Evolutionary conservation across 768 basidiomycete genomes (phyloP).

Genomic region (Psilocybe cubensis): DNA sequence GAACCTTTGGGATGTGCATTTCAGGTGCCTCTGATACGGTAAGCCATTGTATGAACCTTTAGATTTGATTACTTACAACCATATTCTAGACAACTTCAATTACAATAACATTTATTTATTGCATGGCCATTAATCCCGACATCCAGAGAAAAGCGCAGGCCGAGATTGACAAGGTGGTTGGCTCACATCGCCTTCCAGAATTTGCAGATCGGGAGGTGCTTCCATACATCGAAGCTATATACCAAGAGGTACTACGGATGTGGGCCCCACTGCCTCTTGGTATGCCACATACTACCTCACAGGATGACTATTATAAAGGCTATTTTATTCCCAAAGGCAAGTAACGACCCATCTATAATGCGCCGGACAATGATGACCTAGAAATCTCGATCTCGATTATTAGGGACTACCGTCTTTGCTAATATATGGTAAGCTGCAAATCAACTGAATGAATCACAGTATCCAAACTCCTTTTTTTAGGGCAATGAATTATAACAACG

Average conservation of each 20-base stretch:
- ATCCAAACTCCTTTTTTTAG: too few species aligned
- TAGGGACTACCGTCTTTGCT: slow-evolving; percentile 14
- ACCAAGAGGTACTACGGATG: slow-evolving; percentile 24
- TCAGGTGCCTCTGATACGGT: slow-evolving; percentile 20
- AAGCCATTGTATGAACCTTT: not conserved
- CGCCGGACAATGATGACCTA: not conserved
- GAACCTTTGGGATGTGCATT: not conserved
- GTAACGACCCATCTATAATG: not conserved
- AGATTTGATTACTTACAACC: not conserved
- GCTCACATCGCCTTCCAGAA: slow-evolving; percentile 29
- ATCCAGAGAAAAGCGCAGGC: slow-evolving; percentile 35
- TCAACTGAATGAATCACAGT: too few species aligned
- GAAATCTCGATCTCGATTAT: not conserved
- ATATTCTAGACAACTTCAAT: slow-evolving; percentile 12
- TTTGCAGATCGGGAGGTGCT: slow-evolving; percentile 27
- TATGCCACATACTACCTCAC: slow-evolving; percentile 23
- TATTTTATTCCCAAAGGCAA: slow-evolving; percentile 30
- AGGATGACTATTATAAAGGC: slow-evolving; percentile 32
- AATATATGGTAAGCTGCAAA: slow-evolving; percentile 23
- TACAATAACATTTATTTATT: slow-evolving; percentile 27
- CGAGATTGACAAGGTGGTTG: slow-evolving; percentile 36
- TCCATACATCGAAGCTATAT: slow-evolving; percentile 29
- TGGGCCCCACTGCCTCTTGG: slow-evolving; percentile 19
- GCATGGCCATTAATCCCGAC: slow-evolving; percentile 31
- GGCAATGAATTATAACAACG: slow-evolving; percentile 29